A percentile compares a stretch with the other conserved stretches of the same genome.
Conservation (phyloP, 192 early-diverging fungal species). For the Umbelopsis sp. region DNA sequence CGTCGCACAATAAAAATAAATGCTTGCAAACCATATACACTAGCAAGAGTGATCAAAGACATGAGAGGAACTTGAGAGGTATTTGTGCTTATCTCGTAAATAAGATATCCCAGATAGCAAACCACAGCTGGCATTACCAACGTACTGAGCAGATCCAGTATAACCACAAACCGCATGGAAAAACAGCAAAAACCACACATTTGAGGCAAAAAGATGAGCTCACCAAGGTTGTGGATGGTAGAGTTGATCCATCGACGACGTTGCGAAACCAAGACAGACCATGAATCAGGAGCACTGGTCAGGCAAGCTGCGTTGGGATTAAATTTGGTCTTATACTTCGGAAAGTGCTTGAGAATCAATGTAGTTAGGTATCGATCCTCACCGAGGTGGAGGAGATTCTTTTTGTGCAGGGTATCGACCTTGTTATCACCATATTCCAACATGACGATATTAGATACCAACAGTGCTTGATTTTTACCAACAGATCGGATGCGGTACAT, state of each 20-base stretch:
- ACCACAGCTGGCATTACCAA: constrained; percentile 92
- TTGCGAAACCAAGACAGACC: constrained; percentile 93
- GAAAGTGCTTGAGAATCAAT: constrained; percentile 95
- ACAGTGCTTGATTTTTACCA: constrained; percentile 83
- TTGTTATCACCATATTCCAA: constrained; percentile 91
- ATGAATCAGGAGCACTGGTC: constrained; percentile 93
- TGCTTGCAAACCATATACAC: constrained; percentile 79
- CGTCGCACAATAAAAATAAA: constrained; percentile 76
- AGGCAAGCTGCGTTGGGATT: constrained; percentile 87
- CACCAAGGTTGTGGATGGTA: constrained; percentile 97
- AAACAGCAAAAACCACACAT: constrained; percentile 97
- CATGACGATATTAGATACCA: constrained; percentile 87
- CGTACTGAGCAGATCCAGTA: constrained; percentile 91
- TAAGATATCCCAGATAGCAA: constrained; percentile 83
- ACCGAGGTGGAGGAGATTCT: constrained; percentile 96
- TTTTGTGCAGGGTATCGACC: constrained; percentile 96
- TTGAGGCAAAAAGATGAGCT: constrained; percentile 89
- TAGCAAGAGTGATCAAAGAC: constrained; percentile 82
- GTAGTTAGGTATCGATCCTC: constrained; percentile 98
- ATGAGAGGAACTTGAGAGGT: constrained; percentile 72
- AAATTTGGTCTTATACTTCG: constrained; percentile 91
- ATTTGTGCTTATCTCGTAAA: constrained; percentile 61
- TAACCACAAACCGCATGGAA: constrained; percentile 95
- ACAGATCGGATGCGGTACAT: constrained; percentile 97
- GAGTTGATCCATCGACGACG: constrained; percentile 99